Evolutionary conservation across 202 grass and related monocot species (phyloP).

Genomic region (Bolboschoenoplectus hybrid): DNA sequence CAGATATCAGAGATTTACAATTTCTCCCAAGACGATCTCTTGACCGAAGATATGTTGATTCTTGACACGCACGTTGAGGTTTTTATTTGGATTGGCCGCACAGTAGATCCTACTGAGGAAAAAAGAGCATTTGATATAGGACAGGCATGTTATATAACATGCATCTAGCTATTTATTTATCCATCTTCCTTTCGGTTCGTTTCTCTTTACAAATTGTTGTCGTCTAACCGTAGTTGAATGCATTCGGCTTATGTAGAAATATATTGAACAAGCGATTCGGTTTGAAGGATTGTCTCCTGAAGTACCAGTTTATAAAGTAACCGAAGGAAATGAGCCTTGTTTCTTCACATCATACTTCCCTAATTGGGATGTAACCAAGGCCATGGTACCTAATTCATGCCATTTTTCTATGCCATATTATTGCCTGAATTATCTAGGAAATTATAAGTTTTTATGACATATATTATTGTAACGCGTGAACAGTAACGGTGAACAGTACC

Average conservation of each 20-base stretch:
- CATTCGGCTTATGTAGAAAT: conserved; percentile 51
- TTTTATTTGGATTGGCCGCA: conserved; percentile 87
- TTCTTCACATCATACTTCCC: conserved; percentile 89
- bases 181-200: neutral
- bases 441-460: conserved; percentile 10
- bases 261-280: conserved; percentile 56
- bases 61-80: conserved; percentile 69
- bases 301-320: conserved; percentile 65
- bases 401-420: neutral
- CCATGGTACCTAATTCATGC: conserved; percentile 44
- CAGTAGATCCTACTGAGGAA: conserved; percentile 70
- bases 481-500: too few relatives aligned
- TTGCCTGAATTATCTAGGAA: neutral
- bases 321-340: conserved; percentile 85
- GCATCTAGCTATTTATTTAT: neutral
- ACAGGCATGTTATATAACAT: conserved; percentile 47
- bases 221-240: neutral
- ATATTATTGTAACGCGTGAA: too few relatives aligned
- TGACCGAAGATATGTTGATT: conserved; percentile 88
- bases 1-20: conserved; percentile 82
- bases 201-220: conserved; percentile 33
- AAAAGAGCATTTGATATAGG: conserved; percentile 69
- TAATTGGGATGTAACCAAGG: conserved; percentile 68
- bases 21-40: conserved; percentile 96
- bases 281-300: conserved; percentile 59